Percentiles rank a stretch among this genome's conserved stretches.
Evolutionary conservation across 2,329 filamentous ascomycete species (phyloP).

Genomic region (Aspergillus fijiensis): DNA sequence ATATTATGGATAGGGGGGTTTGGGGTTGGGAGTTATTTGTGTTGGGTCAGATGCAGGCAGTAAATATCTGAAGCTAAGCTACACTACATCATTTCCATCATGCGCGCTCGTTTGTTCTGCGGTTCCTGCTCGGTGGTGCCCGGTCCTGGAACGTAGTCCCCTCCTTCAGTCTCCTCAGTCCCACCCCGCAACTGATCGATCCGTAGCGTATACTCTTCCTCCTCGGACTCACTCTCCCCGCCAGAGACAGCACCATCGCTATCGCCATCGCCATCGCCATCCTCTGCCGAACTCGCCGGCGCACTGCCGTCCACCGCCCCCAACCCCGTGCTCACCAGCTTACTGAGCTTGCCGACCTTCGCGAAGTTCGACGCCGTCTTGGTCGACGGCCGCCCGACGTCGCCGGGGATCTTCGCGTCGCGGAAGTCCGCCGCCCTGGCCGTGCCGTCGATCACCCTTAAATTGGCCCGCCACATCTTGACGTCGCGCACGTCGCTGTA

Average conservation of each 20-base stretch:
- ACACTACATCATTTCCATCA: background rate
- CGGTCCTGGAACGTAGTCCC: constrained; percentile 24
- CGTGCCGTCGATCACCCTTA: constrained; percentile 46
- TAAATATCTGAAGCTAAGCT: background rate
- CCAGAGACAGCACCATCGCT: background rate
- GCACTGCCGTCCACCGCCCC: constrained; percentile 29
- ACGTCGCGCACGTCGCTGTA: constrained; percentile 48
- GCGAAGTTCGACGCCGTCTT: constrained; percentile 28
- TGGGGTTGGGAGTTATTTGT: too few relatives aligned
- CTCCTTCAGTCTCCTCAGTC: constrained; percentile 29
- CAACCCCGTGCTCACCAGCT: constrained; percentile 40
- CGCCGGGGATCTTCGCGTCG: constrained; percentile 30
- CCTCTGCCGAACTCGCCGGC: constrained; percentile 25
- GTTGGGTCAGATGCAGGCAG: too few relatives aligned
- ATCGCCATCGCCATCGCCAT: constrained; percentile 15
- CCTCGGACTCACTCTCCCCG: background rate
- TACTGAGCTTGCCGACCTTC: constrained; percentile 39
- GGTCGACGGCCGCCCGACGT: constrained; percentile 26
- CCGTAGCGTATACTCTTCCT: constrained; percentile 17
- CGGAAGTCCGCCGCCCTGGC: constrained; percentile 25
- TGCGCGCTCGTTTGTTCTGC: constrained; percentile 22
- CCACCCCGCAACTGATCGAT: constrained; percentile 25
- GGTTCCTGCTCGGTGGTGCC: constrained; percentile 3
- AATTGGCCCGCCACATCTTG: constrained; percentile 47
- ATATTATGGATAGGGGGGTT: too few relatives aligned